Evolutionary conservation across 1,284 basidiomycete genomes (phyloP).

Genomic region (Athelia psychrophila): DNA sequence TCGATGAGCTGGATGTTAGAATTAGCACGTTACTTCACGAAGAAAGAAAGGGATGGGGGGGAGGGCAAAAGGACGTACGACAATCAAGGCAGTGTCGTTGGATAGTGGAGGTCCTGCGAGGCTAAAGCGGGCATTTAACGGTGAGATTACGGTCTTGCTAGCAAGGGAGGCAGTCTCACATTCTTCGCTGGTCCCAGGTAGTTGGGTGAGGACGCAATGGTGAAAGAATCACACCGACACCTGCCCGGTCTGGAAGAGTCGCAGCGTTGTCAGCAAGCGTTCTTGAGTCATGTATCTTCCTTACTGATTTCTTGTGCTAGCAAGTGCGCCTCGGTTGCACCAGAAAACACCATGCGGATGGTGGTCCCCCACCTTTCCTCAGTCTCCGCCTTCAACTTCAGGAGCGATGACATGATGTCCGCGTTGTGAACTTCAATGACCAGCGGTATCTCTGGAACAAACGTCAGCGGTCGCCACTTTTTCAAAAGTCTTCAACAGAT

Average conservation of each 20-base stretch:
- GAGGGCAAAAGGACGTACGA: no score
- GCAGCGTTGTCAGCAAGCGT: not conserved
- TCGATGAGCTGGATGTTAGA: conserved; percentile 41
- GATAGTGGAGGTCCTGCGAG: conserved; percentile 55
- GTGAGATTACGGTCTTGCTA: conserved; percentile 9
- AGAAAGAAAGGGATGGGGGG: no score
- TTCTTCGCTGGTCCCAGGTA: conserved; percentile 48
- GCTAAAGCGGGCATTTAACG: conserved; percentile 18
- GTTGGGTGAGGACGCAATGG: conserved; percentile 59
- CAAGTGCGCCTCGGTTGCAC: conserved; percentile 67
- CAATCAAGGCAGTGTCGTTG: conserved; percentile 39
- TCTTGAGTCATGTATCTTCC: not conserved
- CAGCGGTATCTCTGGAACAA: conserved; percentile 34
- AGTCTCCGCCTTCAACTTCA: conserved; percentile 62
- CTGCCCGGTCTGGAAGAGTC: conserved; percentile 28
- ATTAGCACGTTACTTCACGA: no score
- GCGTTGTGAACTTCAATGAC: conserved; percentile 66
- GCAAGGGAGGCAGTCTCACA: conserved; percentile 31
- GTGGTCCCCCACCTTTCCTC: conserved; percentile 42
- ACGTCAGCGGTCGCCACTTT: not conserved
- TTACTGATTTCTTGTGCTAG: conserved; percentile 66
- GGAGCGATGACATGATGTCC: conserved; percentile 70
- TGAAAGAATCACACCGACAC: conserved; percentile 64
- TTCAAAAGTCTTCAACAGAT: not conserved
- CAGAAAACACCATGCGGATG: conserved; percentile 51